Base-by-base conservation (phyloP, 2,329 filamentous ascomycete genomes). In the Phialophora tarda region DNA sequence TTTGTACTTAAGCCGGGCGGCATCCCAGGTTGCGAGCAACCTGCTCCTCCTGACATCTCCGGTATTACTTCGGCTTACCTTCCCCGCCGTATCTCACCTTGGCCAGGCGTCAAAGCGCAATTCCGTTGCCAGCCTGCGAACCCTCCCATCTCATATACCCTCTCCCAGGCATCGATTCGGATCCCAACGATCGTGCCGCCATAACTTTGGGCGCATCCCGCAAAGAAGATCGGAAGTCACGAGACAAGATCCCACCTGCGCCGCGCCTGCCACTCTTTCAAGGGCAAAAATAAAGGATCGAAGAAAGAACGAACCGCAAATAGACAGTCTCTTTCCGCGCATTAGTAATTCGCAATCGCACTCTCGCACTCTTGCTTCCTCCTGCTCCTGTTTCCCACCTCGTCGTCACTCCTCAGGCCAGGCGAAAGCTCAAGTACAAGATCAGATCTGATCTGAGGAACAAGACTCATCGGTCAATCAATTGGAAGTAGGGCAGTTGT, bases 241-340 rank as follows among this genome's bases (percentile, higher is more conserved):
- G 44, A 50, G 58, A 60, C 57, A 59, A 59, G 59, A 61, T 61
- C 59, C 48, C 21, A 61, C 47, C 59, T 61, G 59, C 59, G 59
- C 59, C 47, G 59, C 59, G 59, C 59, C 59, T 61, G 59, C 59
- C 59, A 65, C 63, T 68, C 67, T 69, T 65, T 70, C 59, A 55
- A 62, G 55, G 59, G 30, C 34, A 44, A 57, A 51, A 53, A 64
- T 38, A 66, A 64, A 59, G 61, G 51, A 41, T 62, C 54, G 58
- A 62, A 60, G 59, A 68, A 63, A 65, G 44, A 58, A 57, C 57
- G 64, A 59, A 28, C 55, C 63, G 41, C 62, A 65, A 30, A 63
- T 70, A 70, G 68, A 70, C 68, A 68, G 65, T 68, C 65, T 58
- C 65, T 70, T 70, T 68, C 68, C 68, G 68, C 68, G 68, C 68